phyloP scores from a whole-genome alignment of 2,329 filamentous ascomycete species.

The Berkeleyomyces basicola region DNA sequence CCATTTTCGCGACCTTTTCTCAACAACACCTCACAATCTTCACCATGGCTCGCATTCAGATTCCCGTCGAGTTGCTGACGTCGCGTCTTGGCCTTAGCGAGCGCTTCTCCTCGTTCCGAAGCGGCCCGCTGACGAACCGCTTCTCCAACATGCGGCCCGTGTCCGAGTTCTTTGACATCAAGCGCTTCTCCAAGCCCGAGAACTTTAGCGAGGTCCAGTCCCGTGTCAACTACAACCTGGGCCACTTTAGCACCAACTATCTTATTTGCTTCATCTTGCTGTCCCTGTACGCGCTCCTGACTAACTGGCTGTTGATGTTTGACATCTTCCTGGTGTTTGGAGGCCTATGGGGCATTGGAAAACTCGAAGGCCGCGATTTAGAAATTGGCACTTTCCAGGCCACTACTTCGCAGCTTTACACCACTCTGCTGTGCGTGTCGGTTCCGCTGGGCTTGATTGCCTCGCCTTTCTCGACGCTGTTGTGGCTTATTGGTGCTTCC shows the following conservation, averaged over 20 bases:
- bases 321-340: conserved; percentile 76
- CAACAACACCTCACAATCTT: neutral
- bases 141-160: conserved; percentile 87
- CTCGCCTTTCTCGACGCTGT: conserved; percentile 65
- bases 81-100: conserved; percentile 75
- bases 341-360: conserved; percentile 83
- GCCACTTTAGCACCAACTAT: conserved; percentile 98
- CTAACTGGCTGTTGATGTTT: conserved; percentile 73
- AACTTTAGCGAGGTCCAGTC: conserved; percentile 85
- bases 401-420: conserved; percentile 88
- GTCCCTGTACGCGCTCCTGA: conserved; percentile 85
- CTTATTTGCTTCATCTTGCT: conserved; percentile 86
- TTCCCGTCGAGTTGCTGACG: conserved; percentile 80
- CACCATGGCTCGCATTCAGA: conserved; percentile 72
- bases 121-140: conserved; percentile 59
- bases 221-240: conserved; percentile 90
- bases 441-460: conserved; percentile 75
- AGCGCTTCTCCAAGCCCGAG: conserved; percentile 83
- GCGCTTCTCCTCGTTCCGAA: conserved; percentile 60
- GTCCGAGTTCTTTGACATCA: conserved; percentile 88
- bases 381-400: conserved; percentile 70
- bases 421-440: conserved; percentile 63
- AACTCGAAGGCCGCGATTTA: conserved; percentile 74
- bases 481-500: conserved; percentile 93
- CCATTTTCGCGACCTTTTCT: neutral